Percentiles rank a stretch among this genome's conserved stretches.
Evolutionary conservation across 1,139 yeast species (phyloP).

Genomic region (Geotrichum fermentans): DNA sequence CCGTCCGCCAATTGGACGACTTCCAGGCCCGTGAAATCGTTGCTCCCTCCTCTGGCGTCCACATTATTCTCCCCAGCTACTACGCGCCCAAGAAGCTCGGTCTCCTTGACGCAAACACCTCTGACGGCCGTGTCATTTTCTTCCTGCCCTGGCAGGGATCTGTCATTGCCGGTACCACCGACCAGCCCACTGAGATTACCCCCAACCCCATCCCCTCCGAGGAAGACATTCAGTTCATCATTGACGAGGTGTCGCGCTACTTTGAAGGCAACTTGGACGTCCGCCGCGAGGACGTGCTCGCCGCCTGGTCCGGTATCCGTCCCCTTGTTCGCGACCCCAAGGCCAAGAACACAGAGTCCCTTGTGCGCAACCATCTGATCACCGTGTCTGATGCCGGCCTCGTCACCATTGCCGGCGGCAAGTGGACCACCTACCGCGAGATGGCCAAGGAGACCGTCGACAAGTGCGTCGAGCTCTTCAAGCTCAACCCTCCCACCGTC

Average conservation of each 20-base stretch:
- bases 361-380: conserved; percentile 85
- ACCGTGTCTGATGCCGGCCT: conserved; percentile 68
- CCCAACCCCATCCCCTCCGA: conserved; percentile 78
- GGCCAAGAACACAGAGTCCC: conserved; percentile 60
- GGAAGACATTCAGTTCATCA: conserved; percentile 83
- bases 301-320: conserved; percentile 97
- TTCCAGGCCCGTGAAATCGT: conserved; percentile 60
- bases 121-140: conserved; percentile 96
- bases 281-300: conserved; percentile 80
- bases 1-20: conserved; percentile 79
- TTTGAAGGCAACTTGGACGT: conserved; percentile 72
- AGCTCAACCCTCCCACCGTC: conserved; percentile 41
- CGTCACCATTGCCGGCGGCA: conserved; percentile 91
- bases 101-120: conserved; percentile 81
- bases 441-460: conserved; percentile 95
- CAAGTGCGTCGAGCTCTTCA: conserved; percentile 55
- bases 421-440: conserved; percentile 97
- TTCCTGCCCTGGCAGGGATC: conserved; percentile 98
- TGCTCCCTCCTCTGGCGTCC: conserved; percentile 93
- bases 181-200: conserved; percentile 61
- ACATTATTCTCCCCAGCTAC: conserved; percentile 85
- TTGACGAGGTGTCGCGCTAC: conserved; percentile 83
- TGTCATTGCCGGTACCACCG: conserved; percentile 95
- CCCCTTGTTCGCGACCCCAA: conserved; percentile 90
- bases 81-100: conserved; percentile 89